Conservation (phyloP, 2,329 filamentous ascomycete species). For the Nemania sp. region DNA sequence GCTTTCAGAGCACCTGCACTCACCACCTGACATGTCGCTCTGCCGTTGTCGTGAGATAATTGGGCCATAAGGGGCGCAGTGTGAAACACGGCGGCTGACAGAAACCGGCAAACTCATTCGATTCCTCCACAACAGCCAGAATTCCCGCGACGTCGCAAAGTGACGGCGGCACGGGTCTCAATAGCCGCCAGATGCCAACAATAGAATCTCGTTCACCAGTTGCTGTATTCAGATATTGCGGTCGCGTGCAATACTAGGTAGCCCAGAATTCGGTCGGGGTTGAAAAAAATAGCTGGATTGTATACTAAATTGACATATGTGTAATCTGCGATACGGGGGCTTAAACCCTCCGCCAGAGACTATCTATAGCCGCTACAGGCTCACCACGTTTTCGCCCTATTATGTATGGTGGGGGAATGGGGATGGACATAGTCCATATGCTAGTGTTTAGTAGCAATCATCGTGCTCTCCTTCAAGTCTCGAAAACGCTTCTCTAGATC, state of each 20-base stretch:
- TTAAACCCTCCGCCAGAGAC: constrained; percentile 23
- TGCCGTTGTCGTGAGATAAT: neutral
- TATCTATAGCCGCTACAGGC: constrained; percentile 34
- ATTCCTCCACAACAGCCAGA: constrained; percentile 14
- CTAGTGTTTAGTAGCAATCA: constrained; percentile 9
- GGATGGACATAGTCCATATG: constrained; percentile 8
- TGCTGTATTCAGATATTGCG: neutral
- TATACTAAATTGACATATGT: constrained; percentile 29
- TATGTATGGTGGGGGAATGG: constrained; percentile 12
- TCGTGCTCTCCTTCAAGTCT: neutral
- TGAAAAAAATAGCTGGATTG: constrained; percentile 21
- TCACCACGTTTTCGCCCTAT: constrained; percentile 18
- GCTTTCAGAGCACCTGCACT: neutral
- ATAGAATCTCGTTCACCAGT: neutral
- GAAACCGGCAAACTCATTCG: neutral
- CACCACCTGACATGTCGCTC: neutral
- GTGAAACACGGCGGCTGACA: constrained; percentile 23
- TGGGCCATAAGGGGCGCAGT: constrained; percentile 1
- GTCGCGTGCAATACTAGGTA: neutral
- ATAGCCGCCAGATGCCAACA: constrained; percentile 17
- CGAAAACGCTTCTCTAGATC: constrained; percentile 17
- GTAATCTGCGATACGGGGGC: constrained; percentile 23
- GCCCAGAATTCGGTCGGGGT: neutral
- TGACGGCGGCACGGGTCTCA: constrained; percentile 17
- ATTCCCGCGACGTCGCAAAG: constrained; percentile 29